phyloP scores from a whole-genome alignment of 2,329 filamentous ascomycete species.

The Pezicula carpinea region DNA sequence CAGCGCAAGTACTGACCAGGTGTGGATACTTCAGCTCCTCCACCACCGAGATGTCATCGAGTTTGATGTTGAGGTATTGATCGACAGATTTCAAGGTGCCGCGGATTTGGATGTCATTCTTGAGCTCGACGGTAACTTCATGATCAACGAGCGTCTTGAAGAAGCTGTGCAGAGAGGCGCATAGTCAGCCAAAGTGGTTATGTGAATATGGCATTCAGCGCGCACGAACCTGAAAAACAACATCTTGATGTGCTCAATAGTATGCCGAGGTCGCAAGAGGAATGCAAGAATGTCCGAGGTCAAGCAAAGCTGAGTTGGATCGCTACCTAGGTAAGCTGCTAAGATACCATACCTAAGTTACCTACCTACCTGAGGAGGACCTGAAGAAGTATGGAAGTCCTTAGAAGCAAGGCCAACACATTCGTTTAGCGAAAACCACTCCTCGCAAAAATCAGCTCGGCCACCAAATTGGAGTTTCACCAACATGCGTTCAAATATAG shows the following conservation, averaged over 20 bases:
- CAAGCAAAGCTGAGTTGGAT: no score
- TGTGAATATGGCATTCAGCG: not conserved
- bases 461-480: no score
- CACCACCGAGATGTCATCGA: constrained; percentile 89
- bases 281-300: no score
- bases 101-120: constrained; percentile 97
- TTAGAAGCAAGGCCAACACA: no score
- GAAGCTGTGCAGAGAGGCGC: constrained; percentile 54
- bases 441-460: no score
- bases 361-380: no score
- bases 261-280: not conserved
- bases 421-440: no score
- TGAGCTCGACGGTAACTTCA: constrained; percentile 96
- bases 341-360: no score
- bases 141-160: constrained; percentile 99
- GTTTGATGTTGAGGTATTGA: constrained; percentile 98
- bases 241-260: constrained; percentile 26
- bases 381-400: no score
- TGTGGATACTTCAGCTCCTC: constrained; percentile 95
- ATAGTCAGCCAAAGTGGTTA: constrained; percentile 3
- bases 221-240: constrained; percentile 33
- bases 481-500: no score
- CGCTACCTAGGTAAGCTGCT: no score
- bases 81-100: constrained; percentile 96
- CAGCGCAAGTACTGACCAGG: constrained; percentile 50